Evolutionary conservation across 257 asterid genomes (phyloP), one percentile per base, ranked within the genome.

Genomic region (Plantago ovata): DNA sequence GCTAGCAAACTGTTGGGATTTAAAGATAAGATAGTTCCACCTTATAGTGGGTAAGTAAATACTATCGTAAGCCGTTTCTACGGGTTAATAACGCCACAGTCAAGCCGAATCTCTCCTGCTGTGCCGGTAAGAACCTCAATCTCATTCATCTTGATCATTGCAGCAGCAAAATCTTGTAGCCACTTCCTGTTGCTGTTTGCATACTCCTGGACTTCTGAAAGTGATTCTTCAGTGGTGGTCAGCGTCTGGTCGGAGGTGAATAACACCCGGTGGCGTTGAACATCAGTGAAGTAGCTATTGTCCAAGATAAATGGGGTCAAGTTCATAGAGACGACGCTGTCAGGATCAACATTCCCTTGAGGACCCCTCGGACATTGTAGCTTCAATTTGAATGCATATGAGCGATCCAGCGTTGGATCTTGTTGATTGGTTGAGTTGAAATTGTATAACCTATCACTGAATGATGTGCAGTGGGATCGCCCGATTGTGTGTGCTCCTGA

Each of bases 181-280:
- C 81, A 76, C 4, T 60, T 60, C 11, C 23, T 23, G 23, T 79
- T 68, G 38, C 6, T 50, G 39, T 43, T 53, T 16, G 72, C 75
- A 64, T 79, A 68, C 45, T 65, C 68, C 9, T 13, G 21, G 19
- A 76, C 85, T 68, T 68, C 67, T 24, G 32, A 48, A 23, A 67
- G 70, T 0, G 83, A 68, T 1, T 52, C 56, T 11, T 68, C 55
- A 44, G 66, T 63, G 20, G 75, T 60, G 21, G 76, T 40, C 12
- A 80, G 66, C 14, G 73, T 58, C 53, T 80, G 83, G 48, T 80
- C 86, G 0, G 86, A 76, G 53, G 71, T 73, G 38, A 76, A 69
- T 28, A 76, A 21, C 13, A 79, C 86, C 33, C 69, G 52, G 23
- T 77, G 69, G 1, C 28, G 59, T 14, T 72, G 24, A 72, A 75